Percentiles rank a stretch among this genome's conserved stretches.
Evolutionary conservation across 1,284 basidiomycete genomes (phyloP).

Genomic region (Tremellales sp.): DNA sequence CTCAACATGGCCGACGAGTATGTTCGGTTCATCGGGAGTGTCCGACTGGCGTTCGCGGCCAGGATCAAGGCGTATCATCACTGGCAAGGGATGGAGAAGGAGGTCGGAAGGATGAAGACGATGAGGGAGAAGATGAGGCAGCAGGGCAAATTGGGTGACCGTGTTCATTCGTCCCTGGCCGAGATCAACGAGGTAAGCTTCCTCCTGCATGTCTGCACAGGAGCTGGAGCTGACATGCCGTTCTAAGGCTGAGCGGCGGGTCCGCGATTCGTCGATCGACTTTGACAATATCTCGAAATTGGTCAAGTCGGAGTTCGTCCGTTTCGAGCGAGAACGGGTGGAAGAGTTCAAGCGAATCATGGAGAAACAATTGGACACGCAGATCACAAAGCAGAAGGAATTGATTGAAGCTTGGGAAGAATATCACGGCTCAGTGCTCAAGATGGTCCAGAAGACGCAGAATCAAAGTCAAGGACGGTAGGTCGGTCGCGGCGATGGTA

Average conservation of each 20-base stretch:
- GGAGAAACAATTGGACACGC: constrained; percentile 37
- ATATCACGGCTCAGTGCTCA: constrained; percentile 35
- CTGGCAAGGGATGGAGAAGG: constrained; percentile 75
- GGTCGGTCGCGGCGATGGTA: too few relatives aligned
- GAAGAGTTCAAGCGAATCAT: constrained; percentile 52
- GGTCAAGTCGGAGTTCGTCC: constrained; percentile 84
- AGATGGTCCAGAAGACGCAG: constrained; percentile 38
- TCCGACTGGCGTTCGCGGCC: constrained; percentile 78
- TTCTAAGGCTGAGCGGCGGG: constrained; percentile 71
- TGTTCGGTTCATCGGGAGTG: constrained; percentile 80
- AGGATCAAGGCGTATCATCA: constrained; percentile 75
- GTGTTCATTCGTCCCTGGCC: constrained; percentile 52
- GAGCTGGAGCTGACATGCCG: not conserved
- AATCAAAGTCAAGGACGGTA: not conserved
- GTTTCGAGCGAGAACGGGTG: constrained; percentile 89
- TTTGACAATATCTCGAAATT: constrained; percentile 83
- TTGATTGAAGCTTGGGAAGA: constrained; percentile 43
- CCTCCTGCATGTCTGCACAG: too few relatives aligned
- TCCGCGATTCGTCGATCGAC: constrained; percentile 73
- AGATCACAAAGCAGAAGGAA: constrained; percentile 38
- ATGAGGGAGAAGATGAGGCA: constrained; percentile 75
- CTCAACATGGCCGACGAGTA: constrained; percentile 84
- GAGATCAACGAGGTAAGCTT: constrained; percentile 70
- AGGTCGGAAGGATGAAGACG: constrained; percentile 66
- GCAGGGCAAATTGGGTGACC: constrained; percentile 58